A percentile compares a stretch with the other conserved stretches of the same genome.
Conservation (phyloP, 352 stramenopile species). For the Pythium periplocum region DNA sequence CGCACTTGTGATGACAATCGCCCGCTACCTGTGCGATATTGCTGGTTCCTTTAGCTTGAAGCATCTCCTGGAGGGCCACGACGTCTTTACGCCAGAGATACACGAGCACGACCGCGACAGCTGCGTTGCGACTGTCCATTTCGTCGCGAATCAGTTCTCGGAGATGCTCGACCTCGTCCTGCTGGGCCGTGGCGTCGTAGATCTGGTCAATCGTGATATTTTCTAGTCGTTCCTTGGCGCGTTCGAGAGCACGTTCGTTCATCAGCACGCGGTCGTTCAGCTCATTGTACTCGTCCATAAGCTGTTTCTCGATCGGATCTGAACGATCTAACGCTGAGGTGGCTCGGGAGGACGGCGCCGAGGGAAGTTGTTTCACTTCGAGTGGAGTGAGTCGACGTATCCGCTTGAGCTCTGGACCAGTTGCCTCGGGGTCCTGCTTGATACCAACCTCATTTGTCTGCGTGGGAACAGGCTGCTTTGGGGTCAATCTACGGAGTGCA, state of each 20-base stretch:
- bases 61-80: constrained; percentile 1
- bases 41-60: neutral
- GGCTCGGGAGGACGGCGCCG: neutral
- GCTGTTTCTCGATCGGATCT: constrained; percentile 14
- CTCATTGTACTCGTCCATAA: constrained; percentile 6
- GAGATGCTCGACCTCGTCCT: constrained; percentile 33
- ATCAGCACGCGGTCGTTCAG: constrained; percentile 8
- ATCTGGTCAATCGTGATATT: constrained; percentile 18
- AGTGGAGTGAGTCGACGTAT: too few species aligned
- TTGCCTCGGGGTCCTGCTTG: neutral
- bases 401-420: neutral
- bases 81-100: constrained; percentile 14
- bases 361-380: neutral
- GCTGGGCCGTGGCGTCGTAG: constrained; percentile 21
- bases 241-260: constrained; percentile 33
- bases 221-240: constrained; percentile 21
- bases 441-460: neutral
- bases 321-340: neutral
- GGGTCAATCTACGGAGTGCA: too few species aligned
- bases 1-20: constrained; percentile 11
- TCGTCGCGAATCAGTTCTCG: constrained; percentile 25
- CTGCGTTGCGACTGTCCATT: constrained; percentile 23
- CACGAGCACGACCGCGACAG: constrained; percentile 27
- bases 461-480: too few species aligned
- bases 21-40: constrained; percentile 8